phyloP scores from a whole-genome alignment of 495 filamentous ascomycete species.

The Hypomontagnella submonticulosa region DNA sequence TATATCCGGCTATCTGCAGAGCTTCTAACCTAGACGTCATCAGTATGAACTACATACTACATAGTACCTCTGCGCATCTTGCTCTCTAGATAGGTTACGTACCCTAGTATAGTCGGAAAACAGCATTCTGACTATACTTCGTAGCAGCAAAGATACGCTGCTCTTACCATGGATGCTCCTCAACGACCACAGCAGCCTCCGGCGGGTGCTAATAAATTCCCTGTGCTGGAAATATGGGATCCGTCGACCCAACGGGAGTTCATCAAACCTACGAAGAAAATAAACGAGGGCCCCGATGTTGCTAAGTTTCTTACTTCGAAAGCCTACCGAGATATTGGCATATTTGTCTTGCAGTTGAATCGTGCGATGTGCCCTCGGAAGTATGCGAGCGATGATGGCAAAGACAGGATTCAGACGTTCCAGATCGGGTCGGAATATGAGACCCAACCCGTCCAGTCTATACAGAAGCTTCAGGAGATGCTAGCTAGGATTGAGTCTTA shows the following conservation, averaged over 20 bases:
- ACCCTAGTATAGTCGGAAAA: too few relatives aligned
- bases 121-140: background rate
- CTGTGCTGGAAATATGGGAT: constrained; percentile 50
- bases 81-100: too few relatives aligned
- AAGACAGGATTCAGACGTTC: constrained; percentile 63
- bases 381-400: constrained; percentile 39
- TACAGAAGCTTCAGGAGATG: constrained; percentile 71
- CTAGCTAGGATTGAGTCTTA: constrained; percentile 70
- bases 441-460: constrained; percentile 57
- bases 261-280: constrained; percentile 72
- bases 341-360: constrained; percentile 90
- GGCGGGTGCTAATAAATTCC: constrained; percentile 28
- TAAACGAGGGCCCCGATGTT: constrained; percentile 84
- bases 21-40: too few relatives aligned
- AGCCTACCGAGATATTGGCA: constrained; percentile 86
- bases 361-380: constrained; percentile 81
- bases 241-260: constrained; percentile 57
- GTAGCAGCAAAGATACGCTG: background rate
- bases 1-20: too few relatives aligned
- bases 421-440: constrained; percentile 52
- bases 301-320: constrained; percentile 76
- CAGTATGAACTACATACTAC: too few relatives aligned
- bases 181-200: constrained; percentile 23
- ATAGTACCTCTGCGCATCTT: too few relatives aligned
- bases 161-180: constrained; percentile 36